Conservation (phyloP, 768 basidiomycete genomes). For the Termitomyces sp. region DNA sequence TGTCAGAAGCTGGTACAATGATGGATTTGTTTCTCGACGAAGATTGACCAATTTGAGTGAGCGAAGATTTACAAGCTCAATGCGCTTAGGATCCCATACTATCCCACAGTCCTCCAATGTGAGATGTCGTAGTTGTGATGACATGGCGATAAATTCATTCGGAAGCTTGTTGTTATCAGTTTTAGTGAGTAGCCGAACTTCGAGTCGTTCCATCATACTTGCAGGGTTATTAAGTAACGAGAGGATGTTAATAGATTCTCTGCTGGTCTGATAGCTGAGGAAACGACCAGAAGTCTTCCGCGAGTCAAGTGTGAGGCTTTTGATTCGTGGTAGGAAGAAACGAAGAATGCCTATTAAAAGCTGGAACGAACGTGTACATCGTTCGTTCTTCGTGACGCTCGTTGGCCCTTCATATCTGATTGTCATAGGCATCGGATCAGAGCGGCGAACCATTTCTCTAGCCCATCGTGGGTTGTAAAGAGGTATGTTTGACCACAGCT, state of each 20-base stretch:
- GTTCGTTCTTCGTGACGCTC: rapidly evolving
- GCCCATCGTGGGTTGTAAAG: neutral
- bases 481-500: neutral
- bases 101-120: neutral
- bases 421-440: neutral
- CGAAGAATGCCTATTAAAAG: neutral
- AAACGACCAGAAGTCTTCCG: neutral
- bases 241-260: neutral
- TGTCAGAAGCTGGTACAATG: neutral
- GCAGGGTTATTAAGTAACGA: neutral
- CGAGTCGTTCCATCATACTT: neutral
- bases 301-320: neutral
- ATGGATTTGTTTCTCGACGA: neutral
- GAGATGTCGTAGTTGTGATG: neutral
- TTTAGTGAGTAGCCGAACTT: neutral
- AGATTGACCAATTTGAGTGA: neutral
- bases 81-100: neutral
- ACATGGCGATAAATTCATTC: neutral
- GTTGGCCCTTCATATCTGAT: neutral
- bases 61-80: neutral
- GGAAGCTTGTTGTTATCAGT: neutral
- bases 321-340: neutral
- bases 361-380: neutral
- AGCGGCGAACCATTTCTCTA: neutral
- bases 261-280: neutral